Percentiles rank a stretch among this genome's conserved stretches.
Evolutionary conservation across 352 stramenopile species (phyloP).

Genomic region (Globisporangium barbulae): DNA sequence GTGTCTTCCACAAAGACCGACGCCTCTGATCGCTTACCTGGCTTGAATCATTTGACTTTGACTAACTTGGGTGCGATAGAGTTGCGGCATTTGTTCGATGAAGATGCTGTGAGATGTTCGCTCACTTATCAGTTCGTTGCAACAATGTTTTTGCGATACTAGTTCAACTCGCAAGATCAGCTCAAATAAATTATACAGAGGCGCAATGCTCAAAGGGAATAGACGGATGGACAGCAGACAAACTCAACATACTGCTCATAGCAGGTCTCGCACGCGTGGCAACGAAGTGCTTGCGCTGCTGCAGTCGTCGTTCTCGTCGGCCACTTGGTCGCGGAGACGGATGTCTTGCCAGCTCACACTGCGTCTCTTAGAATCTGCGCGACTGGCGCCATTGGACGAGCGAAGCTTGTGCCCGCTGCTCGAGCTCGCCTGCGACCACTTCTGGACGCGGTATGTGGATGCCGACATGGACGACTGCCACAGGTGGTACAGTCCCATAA

Average conservation of each 20-base stretch:
- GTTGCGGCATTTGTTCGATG: no score
- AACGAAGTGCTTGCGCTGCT: neutral
- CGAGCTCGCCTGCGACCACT: neutral
- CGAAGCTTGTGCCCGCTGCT: conserved; percentile 1
- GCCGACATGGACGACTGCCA: conserved; percentile 33
- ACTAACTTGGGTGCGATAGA: no score
- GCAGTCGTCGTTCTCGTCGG: neutral
- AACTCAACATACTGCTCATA: conserved; percentile 3
- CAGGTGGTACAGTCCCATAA: conserved; percentile 59
- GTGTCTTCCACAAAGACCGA: no score
- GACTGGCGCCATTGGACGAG: neutral
- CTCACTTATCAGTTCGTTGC: neutral
- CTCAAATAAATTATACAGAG: conserved; percentile 7
- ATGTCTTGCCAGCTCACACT: conserved; percentile 17
- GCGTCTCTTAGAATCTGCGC: conserved; percentile 10
- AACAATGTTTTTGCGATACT: neutral
- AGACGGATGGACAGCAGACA: neutral
- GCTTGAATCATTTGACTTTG: no score
- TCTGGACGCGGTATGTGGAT: conserved; percentile 1
- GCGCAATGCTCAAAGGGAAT: neutral
- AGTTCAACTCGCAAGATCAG: neutral
- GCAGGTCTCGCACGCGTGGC: conserved; percentile 11
- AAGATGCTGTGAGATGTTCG: no score
- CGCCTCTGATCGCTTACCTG: no score
- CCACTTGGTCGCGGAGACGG: conserved; percentile 5